Base-by-base conservation (phyloP, 2,329 filamentous ascomycete genomes). In the Trichophyton schoenleinii region DNA sequence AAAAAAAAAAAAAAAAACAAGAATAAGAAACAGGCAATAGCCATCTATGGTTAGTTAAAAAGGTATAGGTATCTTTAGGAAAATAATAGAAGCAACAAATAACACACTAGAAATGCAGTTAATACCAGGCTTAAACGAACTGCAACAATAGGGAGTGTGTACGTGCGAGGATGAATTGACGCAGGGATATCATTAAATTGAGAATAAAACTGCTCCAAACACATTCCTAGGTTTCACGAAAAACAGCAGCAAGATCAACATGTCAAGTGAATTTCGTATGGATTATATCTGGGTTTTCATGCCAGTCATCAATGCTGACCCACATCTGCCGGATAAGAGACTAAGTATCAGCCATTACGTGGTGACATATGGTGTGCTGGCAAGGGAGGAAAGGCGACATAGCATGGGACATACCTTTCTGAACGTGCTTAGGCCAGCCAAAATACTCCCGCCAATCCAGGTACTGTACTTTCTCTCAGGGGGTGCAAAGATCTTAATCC, bases 281-380 rank as follows among this genome's bases (percentile, higher is more conserved):
- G 72, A 99, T 97, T 70, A 99, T 94, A 72, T 99, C 92, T 18
- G 94, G 94, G 73, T 99, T 96, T 81, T 99, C 94, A 74, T 99
- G 94, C 94, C 94, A 99, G 80, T 99, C 94, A 72, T 97, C 94
- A 72, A 96, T 92, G 77, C 91, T 96, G 71, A 99, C 94, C 91
- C 94, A 97, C 94, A 99, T 99, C 92, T 96, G 73, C 62, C 67
- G 61, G 60, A 36, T 55, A 31, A 55, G 28, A 34, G 52, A 63
- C 38, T 53, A 46, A 59, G 61, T 59, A 60, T 31, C 57, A 60
- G 59, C 38, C 4, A 18, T 18, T 18, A 25, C 42, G 11, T 38
- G 5, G 25, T 55, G 13, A 4, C 5, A 34, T 38, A 18, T 57
- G 13, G 31, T 55, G 28, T 18, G 22, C 52, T 41, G 15, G 41